Evolutionary conservation across 1,139 yeast genomes (phyloP), one percentile per base, ranked within the genome.

Genomic region (Blastobotrys serpentis): DNA sequence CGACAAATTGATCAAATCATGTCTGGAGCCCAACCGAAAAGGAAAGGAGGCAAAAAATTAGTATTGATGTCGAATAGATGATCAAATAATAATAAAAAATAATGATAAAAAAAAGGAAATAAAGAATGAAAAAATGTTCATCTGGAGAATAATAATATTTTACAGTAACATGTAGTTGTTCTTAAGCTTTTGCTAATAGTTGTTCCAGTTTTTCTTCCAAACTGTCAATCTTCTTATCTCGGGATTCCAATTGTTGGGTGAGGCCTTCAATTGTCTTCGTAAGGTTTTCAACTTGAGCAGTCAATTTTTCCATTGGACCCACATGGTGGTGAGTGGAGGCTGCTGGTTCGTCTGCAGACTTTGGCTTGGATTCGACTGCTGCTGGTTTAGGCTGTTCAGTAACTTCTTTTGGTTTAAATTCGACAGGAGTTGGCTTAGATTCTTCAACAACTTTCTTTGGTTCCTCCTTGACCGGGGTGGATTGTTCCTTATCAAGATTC

Each of bases 21-120:
- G 41, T 50, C 51, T 14, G 49, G 51, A 63, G 64, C 65, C 33
- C 63, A 63, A 39, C 59, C 58, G 5, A 58, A 55, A 6, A 39
- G 68, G 61, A 49, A 72, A 66, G 58, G 72, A 59, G 74, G 72
- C 58, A 74, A 73, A 61, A 66, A 66, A 57, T 62, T 68, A 23
- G 69, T 70, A 13, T 56, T 70, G 13, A 43, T 59, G 46, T 54
- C 63, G 6, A 58, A 55, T 17, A 49, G 32, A 29, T 29, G 32
- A 29, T 10, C n/a, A 14, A 11, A 29, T 4, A 29, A 29, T 22
- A 26, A 8, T 11, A 13, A 11, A 21, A 16, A 30, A 39, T 16
- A 17, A 44, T n/a, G 18, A 38, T 14, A 22, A 38, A 21, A 18
- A 37, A 37, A 23, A 21, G 14, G 18, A 23, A 34, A 32, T 34